Conservation (phyloP, 306 rosid species). For the Cicer bijugum region DNA sequence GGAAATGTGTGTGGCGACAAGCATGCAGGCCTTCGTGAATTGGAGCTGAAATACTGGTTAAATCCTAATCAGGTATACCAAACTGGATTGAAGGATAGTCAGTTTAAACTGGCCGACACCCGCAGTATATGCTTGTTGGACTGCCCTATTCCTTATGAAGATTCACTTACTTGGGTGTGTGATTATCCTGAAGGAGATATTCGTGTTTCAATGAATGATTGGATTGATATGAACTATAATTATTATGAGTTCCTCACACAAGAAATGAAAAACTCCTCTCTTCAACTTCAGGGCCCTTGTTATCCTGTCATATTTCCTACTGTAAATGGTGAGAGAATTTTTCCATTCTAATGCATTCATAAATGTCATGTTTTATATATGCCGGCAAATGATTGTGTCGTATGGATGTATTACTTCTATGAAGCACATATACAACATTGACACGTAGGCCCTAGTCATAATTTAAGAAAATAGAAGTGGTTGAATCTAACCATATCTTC, state of each 20-base stretch:
- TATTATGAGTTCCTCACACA: slow-evolving; percentile 93
- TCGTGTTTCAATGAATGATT: slow-evolving; percentile 65
- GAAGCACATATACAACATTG: too few relatives aligned
- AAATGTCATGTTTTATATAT: slow-evolving; percentile 11
- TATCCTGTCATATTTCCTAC: slow-evolving; percentile 97
- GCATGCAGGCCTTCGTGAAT: slow-evolving; percentile 79
- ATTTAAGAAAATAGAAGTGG: too few relatives aligned
- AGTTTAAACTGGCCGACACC: slow-evolving; percentile 69
- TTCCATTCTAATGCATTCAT: slow-evolving; percentile 21
- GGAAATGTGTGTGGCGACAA: slow-evolving; percentile 94
- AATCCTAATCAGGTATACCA: slow-evolving; percentile 95
- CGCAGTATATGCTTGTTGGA: slow-evolving; percentile 87
- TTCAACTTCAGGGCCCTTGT: slow-evolving; percentile 99
- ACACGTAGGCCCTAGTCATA: too few relatives aligned
- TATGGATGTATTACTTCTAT: background rate
- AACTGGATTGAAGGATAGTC: slow-evolving; percentile 78
- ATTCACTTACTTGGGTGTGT: slow-evolving; percentile 91
- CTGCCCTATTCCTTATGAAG: slow-evolving; percentile 84
- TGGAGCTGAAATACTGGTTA: slow-evolving; percentile 88
- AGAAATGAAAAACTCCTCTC: slow-evolving; percentile 90
- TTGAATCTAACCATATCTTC: too few relatives aligned
- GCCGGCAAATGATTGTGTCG: slow-evolving; percentile 16
- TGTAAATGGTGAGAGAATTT: slow-evolving; percentile 74
- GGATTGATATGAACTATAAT: slow-evolving; percentile 85
- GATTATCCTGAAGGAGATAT: slow-evolving; percentile 96